Conservation (phyloP, 768 basidiomycete genomes). For the Tephrocybe sp. region DNA sequence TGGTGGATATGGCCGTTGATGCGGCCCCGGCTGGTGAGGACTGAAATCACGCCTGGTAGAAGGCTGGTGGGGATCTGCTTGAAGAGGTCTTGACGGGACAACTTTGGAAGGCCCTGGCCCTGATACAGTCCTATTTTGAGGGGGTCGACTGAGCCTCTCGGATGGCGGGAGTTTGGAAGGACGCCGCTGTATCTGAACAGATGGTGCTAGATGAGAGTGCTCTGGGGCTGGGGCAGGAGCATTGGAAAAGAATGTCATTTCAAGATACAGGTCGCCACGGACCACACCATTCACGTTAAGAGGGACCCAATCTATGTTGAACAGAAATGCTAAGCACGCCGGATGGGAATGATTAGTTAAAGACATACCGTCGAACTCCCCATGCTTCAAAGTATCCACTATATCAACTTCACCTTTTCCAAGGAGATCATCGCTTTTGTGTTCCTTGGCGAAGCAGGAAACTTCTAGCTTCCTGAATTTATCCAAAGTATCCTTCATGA, state of each 20-base stretch:
- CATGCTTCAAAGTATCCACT: slow-evolving; percentile 72
- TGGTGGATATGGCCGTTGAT: background rate
- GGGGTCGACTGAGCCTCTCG: slow-evolving; percentile 49
- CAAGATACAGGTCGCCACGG: slow-evolving; percentile 85
- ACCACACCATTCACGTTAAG: slow-evolving; percentile 44
- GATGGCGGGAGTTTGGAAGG: slow-evolving; percentile 52
- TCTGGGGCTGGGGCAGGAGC: slow-evolving; percentile 45
- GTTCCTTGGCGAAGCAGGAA: slow-evolving; percentile 79
- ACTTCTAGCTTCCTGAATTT: slow-evolving; percentile 66
- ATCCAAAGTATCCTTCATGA: slow-evolving; percentile 53
- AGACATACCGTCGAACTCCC: slow-evolving; percentile 86
- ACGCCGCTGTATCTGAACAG: slow-evolving; percentile 35
- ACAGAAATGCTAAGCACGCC: background rate
- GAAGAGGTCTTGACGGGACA: background rate
- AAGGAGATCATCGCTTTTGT: slow-evolving; percentile 66
- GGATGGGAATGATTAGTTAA: background rate
- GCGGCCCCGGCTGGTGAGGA: background rate
- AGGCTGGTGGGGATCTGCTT: background rate
- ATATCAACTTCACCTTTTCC: slow-evolving; percentile 79
- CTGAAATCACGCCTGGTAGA: too few relatives aligned
- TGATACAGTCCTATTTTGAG: slow-evolving; percentile 3
- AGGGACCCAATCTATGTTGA: slow-evolving; percentile 31
- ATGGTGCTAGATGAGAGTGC: slow-evolving; percentile 14
- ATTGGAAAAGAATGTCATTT: slow-evolving; percentile 90
- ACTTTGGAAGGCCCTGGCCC: background rate